phyloP scores from a whole-genome alignment of 805 yeast genomes.

The Ogataea trehaloabstinens region DNA sequence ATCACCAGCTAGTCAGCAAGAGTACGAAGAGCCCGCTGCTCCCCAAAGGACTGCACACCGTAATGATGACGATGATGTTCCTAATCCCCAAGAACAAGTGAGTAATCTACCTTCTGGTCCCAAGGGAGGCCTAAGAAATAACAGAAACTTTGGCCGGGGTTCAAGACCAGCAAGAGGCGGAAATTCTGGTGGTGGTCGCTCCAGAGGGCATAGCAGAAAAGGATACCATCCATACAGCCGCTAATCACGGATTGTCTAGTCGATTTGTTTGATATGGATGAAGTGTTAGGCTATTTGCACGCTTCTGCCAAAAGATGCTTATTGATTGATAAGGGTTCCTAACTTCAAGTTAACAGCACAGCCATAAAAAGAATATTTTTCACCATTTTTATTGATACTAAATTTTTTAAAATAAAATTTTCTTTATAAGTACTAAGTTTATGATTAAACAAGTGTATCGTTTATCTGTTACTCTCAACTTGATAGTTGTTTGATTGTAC shows the following conservation, averaged over 20 bases:
- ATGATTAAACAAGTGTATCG: no score
- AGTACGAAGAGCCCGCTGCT: constrained; percentile 7
- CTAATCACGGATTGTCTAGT: constrained; percentile 10
- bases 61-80: constrained; percentile 33
- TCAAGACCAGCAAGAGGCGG: constrained; percentile 15
- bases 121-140: constrained; percentile 25
- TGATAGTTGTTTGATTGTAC: no score
- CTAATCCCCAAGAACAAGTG: constrained; percentile 34
- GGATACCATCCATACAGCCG: constrained; percentile 34
- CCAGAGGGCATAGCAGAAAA: constrained; percentile 17
- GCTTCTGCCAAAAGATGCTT: no score
- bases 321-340: no score
- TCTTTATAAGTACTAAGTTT: no score
- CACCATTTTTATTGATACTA: no score
- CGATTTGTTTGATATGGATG: constrained; percentile 7
- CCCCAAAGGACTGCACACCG: constrained; percentile 2
- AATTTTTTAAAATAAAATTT: no score
- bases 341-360: no score
- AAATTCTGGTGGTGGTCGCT: constrained; percentile 21
- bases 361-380: no score
- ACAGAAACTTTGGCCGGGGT: constrained; percentile 8
- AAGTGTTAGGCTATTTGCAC: no score
- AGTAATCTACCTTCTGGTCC: constrained; percentile 35
- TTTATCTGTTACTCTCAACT: no score
- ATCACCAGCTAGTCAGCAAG: constrained; percentile 3